A percentile compares a stretch with the other conserved stretches of the same genome.
phyloP scores from a whole-genome alignment of 2,329 filamentous ascomycete genomes.

The Neoscytalidium dimidiatum region DNA sequence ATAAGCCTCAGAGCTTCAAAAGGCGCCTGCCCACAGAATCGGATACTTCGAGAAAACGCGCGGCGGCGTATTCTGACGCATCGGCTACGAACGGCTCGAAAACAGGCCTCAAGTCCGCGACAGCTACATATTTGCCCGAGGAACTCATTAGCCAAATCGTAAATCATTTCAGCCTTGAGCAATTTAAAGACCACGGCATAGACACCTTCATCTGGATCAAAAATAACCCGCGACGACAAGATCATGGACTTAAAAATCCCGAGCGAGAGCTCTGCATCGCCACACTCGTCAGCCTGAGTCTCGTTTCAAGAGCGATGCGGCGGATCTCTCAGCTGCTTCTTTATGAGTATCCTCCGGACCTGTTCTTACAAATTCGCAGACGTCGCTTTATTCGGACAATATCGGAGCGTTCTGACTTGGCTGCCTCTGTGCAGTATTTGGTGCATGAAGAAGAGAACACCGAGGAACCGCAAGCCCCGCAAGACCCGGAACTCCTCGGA shows the following conservation, averaged over 20 bases:
- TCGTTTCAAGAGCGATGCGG: not conserved
- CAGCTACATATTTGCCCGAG: no score
- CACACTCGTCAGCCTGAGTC: not conserved
- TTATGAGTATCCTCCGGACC: not conserved
- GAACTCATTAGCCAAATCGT: no score
- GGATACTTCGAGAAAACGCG: no score
- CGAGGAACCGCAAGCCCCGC: no score
- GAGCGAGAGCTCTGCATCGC: not conserved
- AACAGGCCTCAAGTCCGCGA: no score
- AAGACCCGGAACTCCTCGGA: not conserved
- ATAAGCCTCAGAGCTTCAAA: no score
- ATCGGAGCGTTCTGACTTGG: not conserved
- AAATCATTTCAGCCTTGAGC: no score
- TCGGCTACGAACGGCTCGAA: no score
- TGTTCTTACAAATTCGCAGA: not conserved
- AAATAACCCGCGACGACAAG: not conserved
- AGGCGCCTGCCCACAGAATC: no score
- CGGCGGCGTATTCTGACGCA: no score
- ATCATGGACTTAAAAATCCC: not conserved
- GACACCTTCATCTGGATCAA: no score
- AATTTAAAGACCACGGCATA: no score
- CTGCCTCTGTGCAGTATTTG: not conserved
- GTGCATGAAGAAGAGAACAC: not conserved
- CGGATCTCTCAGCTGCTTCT: not conserved
- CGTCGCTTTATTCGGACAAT: not conserved